Evolutionary conservation across 2,329 filamentous ascomycete species (phyloP).

Genomic region (Botrytis pseudocinerea): DNA sequence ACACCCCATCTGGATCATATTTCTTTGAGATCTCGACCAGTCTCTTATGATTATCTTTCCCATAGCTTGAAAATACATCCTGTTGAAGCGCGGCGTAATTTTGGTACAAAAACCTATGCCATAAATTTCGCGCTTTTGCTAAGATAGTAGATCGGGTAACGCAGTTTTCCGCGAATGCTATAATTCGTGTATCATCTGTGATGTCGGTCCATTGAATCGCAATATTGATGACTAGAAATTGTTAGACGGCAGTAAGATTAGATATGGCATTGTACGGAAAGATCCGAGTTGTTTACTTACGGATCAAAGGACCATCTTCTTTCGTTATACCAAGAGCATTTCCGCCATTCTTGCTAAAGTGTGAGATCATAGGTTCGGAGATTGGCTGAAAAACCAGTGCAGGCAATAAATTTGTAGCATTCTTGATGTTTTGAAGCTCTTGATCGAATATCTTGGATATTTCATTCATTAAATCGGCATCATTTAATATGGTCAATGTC

Average conservation of each 20-base stretch:
- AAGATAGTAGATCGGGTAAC: slow-evolving; percentile 37
- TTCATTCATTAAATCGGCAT: slow-evolving; percentile 23
- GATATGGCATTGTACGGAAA: not conserved
- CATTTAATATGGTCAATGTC: slow-evolving; percentile 8
- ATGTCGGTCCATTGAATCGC: slow-evolving; percentile 38
- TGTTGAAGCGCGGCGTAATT: slow-evolving; percentile 45
- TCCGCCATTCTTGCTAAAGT: slow-evolving; percentile 32
- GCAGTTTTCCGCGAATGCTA: slow-evolving; percentile 36
- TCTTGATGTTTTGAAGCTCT: slow-evolving; percentile 24
- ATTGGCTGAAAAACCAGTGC: slow-evolving; percentile 32
- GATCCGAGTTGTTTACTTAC: slow-evolving; percentile 7
- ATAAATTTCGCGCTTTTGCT: slow-evolving; percentile 40
- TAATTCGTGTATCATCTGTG: slow-evolving; percentile 42
- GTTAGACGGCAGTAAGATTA: not conserved
- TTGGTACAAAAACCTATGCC: slow-evolving; percentile 45
- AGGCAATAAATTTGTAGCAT: slow-evolving; percentile 27
- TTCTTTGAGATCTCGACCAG: slow-evolving; percentile 33
- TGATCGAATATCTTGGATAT: slow-evolving; percentile 30
- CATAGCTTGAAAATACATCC: slow-evolving; percentile 43
- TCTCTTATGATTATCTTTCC: slow-evolving; percentile 39
- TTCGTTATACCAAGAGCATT: slow-evolving; percentile 34
- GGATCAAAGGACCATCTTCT: slow-evolving; percentile 27
- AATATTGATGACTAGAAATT: slow-evolving; percentile 13
- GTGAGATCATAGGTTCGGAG: slow-evolving; percentile 28
- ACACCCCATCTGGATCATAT: slow-evolving; percentile 38